These are phyloP conservation scores for Wickerhamomyces alni DNA, from an alignment of 805 yeast genomes.

Conservation along the genomic window DNA sequence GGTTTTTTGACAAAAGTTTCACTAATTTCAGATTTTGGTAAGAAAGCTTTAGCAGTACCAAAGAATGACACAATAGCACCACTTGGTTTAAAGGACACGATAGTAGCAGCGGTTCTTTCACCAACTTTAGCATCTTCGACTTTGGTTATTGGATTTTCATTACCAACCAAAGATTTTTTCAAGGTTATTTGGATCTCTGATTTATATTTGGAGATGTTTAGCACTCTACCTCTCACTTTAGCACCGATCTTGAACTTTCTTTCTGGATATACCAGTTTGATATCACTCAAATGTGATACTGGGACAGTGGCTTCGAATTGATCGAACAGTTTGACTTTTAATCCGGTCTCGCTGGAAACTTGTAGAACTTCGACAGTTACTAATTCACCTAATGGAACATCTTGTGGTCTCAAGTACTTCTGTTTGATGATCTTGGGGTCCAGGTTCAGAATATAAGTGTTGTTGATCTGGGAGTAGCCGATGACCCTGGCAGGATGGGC, in stretches of 20 bases:
- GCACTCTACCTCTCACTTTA: conserved; percentile 69
- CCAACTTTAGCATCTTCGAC: conserved; percentile 53
- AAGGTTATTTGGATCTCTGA: conserved; percentile 59
- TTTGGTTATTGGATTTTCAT: conserved; percentile 30
- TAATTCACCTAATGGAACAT: conserved; percentile 70
- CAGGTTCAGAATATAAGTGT: conserved; percentile 58
- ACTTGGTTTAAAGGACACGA: conserved; percentile 59
- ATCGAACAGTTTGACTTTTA: conserved; percentile 58
- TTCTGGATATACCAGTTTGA: conserved; percentile 82
- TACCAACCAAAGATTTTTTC: conserved; percentile 75
- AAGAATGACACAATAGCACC: conserved; percentile 87
- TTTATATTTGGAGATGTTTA: conserved; percentile 39
- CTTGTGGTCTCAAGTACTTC: conserved; percentile 60
- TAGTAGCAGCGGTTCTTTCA: conserved; percentile 60
- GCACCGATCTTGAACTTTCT: conserved; percentile 84
- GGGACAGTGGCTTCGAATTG: conserved; percentile 73
- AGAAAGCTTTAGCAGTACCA: conserved; percentile 68
- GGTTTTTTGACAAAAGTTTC: conserved; percentile 81
- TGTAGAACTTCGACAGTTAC: conserved; percentile 48
- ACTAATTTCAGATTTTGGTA: conserved; percentile 85
- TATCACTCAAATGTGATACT: conserved; percentile 73
- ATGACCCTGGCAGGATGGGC: conserved; percentile 71
- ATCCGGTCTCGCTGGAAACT: conserved; percentile 55
- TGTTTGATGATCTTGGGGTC: conserved; percentile 60
- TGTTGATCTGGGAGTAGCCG: conserved; percentile 64